Conservation (phyloP, 2,329 filamentous ascomycete genomes). For the Alternaria angustiovoidea region DNA sequence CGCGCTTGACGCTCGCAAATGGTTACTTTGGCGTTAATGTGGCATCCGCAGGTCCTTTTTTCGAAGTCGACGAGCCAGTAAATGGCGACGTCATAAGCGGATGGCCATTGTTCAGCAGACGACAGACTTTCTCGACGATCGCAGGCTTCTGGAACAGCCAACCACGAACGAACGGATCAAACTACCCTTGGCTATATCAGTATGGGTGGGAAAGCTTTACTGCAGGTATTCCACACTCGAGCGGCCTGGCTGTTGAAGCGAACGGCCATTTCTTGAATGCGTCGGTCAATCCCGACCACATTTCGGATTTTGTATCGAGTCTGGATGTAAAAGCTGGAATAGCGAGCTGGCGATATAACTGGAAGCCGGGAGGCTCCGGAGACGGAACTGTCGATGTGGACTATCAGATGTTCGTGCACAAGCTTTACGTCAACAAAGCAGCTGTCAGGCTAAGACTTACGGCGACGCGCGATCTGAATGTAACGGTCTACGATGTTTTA, state of each 20-base stretch:
- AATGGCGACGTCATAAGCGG: slow-evolving; percentile 66
- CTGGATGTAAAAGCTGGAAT: slow-evolving; percentile 70
- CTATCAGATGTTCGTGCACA: slow-evolving; percentile 73
- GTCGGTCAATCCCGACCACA: slow-evolving; percentile 64
- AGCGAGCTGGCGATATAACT: slow-evolving; percentile 71
- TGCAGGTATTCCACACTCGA: slow-evolving; percentile 74
- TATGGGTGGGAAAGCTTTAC: slow-evolving; percentile 76
- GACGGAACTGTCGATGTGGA: slow-evolving; percentile 63
- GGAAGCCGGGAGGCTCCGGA: slow-evolving; percentile 61
- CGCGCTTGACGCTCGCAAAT: slow-evolving; percentile 63
- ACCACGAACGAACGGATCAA: slow-evolving; percentile 65
- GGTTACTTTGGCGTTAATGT: slow-evolving; percentile 72
- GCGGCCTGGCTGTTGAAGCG: slow-evolving; percentile 66
- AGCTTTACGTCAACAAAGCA: slow-evolving; percentile 68
- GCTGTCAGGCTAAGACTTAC: slow-evolving; percentile 68
- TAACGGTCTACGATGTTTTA: slow-evolving; percentile 70
- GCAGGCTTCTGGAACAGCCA: slow-evolving; percentile 72
- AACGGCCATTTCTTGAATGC: slow-evolving; percentile 66
- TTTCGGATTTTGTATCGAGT: slow-evolving; percentile 68
- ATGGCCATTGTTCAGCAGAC: slow-evolving; percentile 71
- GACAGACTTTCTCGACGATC: slow-evolving; percentile 73
- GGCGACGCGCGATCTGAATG: slow-evolving; percentile 61
- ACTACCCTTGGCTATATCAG: slow-evolving; percentile 73
- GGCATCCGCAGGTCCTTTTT: slow-evolving; percentile 68
- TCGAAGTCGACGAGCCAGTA: slow-evolving; percentile 63